phyloP scores from a whole-genome alignment of 495 filamentous ascomycete genomes.

The Oidiodendron maius region DNA sequence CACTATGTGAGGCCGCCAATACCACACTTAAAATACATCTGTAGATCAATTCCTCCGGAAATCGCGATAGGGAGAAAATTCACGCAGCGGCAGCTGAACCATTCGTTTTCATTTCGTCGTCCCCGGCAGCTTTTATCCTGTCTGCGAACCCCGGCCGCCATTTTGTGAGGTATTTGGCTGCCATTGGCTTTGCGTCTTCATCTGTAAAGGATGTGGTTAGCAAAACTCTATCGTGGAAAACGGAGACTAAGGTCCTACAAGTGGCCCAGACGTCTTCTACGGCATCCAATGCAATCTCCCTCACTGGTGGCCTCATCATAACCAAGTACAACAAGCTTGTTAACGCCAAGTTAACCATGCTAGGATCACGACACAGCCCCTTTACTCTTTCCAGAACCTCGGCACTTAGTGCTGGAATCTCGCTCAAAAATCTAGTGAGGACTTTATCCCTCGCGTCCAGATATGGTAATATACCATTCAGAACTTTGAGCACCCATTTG shows the following conservation, averaged over 20 bases:
- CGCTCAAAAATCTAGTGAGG: conserved; percentile 76
- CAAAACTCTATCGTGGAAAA: too few relatives aligned
- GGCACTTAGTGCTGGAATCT: conserved; percentile 74
- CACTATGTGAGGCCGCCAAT: background rate
- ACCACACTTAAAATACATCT: background rate
- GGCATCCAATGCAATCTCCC: conserved; percentile 73
- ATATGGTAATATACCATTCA: conserved; percentile 86
- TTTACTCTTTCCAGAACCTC: conserved; percentile 69
- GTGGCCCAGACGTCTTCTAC: conserved; percentile 82
- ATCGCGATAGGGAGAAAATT: background rate
- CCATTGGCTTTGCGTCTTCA: conserved; percentile 47
- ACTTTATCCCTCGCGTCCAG: conserved; percentile 84
- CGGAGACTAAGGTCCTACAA: too few relatives aligned
- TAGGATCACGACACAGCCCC: conserved; percentile 80
- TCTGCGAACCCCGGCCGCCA: conserved; percentile 45
- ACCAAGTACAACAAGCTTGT: conserved; percentile 62
- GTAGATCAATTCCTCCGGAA: background rate
- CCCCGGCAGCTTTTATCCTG: conserved; percentile 3
- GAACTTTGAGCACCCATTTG: conserved; percentile 67
- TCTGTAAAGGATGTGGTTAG: conserved; percentile 15
- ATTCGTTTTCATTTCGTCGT: conserved; percentile 12
- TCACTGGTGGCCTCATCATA: conserved; percentile 78
- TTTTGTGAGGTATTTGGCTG: conserved; percentile 46
- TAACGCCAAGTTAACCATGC: conserved; percentile 47
- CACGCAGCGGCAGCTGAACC: background rate